Evolutionary conservation across 192 early-diverging fungal species (phyloP), one percentile per base, ranked within the genome.

Genomic region (Coemansia sp.): DNA sequence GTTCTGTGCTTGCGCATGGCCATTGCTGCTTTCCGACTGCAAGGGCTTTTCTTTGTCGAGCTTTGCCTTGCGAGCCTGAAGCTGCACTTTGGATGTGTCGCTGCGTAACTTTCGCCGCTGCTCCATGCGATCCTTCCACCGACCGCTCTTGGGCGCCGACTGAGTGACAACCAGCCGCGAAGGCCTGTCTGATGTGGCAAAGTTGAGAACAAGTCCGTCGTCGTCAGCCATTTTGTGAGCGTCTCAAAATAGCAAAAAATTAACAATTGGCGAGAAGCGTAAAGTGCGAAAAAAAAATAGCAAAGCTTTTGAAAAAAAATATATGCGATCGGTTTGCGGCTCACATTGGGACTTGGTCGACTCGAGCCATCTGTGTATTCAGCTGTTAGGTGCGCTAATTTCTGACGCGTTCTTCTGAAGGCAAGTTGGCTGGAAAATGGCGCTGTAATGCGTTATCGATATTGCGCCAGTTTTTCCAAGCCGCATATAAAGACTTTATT

Each of bases 131-230:
- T 79, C 66, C 73, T 76, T 75, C 80, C 83, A 75, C 43, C 67
- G 64, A 12, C 79, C 79, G 48, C 81, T 74, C 53, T 76, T 82
- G 27, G 54, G 54, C 53, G 37, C 53, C 9, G 50, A 43, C 63
- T 71, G 69, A 14, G 62, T 59, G 35, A 63, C 37, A 23, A 69
- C 63, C 37, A 62, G 39, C 66, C 63, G 39, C 39, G 54, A 38
- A 14, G 32, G 56, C 60, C 2, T 66, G 43, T 39, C 58, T 2
- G 67, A 45, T 5, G 55, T 27, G 9, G 82, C 83, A 63, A 90
- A 84, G 76, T 91, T 90, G 32, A 92, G 63, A 56, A 90, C 66
- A 22, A 91, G 61, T 6, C 87, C 89, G 69, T 90, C 90, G 74
- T 89, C 88, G 64, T 43, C 58, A 3, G 58, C 65, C 48, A 61